These are phyloP conservation scores for Nakazawaea sp. DNA, from an alignment of 805 yeast species.

Conservation along the genomic window DNA sequence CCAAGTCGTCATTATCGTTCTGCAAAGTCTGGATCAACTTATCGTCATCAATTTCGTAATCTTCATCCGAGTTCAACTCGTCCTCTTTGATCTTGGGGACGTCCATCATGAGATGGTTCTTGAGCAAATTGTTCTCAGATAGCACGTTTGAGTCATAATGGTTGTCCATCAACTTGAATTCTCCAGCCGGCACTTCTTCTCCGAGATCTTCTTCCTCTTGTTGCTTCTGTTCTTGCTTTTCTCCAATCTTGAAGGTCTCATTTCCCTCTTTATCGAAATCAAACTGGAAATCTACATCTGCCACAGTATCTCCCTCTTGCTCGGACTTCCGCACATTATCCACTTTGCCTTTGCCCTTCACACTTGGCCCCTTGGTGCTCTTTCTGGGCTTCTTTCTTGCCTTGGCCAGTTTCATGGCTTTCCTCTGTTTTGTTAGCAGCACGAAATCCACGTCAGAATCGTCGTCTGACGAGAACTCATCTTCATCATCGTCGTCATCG, in stretches of 20 bases:
- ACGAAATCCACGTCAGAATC: slow-evolving; percentile 71
- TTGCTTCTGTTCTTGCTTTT: slow-evolving; percentile 1
- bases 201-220: slow-evolving; percentile 56
- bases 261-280: slow-evolving; percentile 35
- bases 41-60: slow-evolving; percentile 50
- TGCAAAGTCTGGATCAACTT: slow-evolving; percentile 32
- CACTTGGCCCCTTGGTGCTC: slow-evolving; percentile 9
- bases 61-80: slow-evolving; percentile 50
- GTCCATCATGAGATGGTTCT: slow-evolving; percentile 26
- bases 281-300: slow-evolving; percentile 34
- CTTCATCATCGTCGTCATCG: slow-evolving; percentile 26
- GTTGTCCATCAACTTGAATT: slow-evolving; percentile 36
- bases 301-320: slow-evolving; percentile 29
- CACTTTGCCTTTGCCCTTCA: neutral
- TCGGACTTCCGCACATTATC: slow-evolving; percentile 11
- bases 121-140: slow-evolving; percentile 13
- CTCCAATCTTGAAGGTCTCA: slow-evolving; percentile 18
- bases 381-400: slow-evolving; percentile 19
- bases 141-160: slow-evolving; percentile 37
- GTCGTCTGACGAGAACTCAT: slow-evolving; percentile 41
- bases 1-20: slow-evolving; percentile 31
- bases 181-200: slow-evolving; percentile 41
- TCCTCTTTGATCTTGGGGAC: slow-evolving; percentile 46
- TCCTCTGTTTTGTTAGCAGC: slow-evolving; percentile 60
- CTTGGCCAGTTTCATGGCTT: slow-evolving; percentile 44